Base-by-base conservation (phyloP, 345 rosid genomes). In the Kernera saxatilis region DNA sequence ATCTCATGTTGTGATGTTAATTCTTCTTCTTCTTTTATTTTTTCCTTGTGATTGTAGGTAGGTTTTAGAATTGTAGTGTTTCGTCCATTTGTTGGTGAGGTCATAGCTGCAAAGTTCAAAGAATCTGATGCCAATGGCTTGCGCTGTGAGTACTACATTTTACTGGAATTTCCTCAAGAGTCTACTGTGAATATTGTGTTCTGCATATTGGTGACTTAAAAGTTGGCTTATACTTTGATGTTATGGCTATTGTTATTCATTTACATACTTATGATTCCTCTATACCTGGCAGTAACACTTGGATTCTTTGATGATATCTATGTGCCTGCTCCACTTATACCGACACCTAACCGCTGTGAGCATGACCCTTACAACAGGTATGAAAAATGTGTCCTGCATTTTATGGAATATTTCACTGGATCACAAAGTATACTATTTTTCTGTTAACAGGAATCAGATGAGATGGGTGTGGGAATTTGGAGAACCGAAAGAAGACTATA, bases 261-360 rank as follows among this genome's bases (percentile, higher is more conserved):
- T 29, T 35, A 3, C 27, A 32, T 57, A 23, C 39, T 78, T 49
- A 71, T 66, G 54, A 69, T 18, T 46, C 18, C 41, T 48, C 41
- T 44, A 14, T 57, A 29, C 44, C 60, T 72, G 75, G 74, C 92
- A 93, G 98, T 89, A 76, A 86, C 98, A 8, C 87, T 93, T 75
- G 92, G 97, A 75, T 93, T 93, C 77, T 93, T 89, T 80, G 90
- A 93, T 35, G 98, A 93, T 70, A 85, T 93, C 46, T 78, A 78
- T 74, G 52, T 93, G 45, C 92, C 92, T 40, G 55, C 22, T 32
- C 85, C 86, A 78, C 86, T 72, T 74, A 56, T 93, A 72, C 96
- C 86, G 13, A 44, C 8, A 21, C 89, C 88, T 48, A 74, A 81
- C 35, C 80, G 23, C 32, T 84, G 56, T 51, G 82, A 77, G 77